These are phyloP conservation scores for Aureobasidium sp. DNA, from an alignment of 2,329 filamentous ascomycete genomes.

Conservation along the genomic window DNA sequence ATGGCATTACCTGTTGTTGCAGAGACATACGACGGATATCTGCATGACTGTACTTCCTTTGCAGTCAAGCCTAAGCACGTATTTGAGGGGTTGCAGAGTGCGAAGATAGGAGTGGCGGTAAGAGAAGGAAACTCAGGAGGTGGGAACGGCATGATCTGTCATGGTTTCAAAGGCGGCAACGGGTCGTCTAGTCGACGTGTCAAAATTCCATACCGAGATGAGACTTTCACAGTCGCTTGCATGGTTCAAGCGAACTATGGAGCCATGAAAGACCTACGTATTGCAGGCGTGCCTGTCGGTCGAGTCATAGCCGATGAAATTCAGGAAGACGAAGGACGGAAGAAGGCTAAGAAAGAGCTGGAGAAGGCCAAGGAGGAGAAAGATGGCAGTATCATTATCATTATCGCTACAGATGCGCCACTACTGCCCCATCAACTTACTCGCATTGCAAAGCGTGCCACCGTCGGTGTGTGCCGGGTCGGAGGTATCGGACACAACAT, in stretches of 20 bases:
- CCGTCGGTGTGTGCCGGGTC: neutral
- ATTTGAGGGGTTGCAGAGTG: neutral
- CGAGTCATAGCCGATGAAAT: neutral
- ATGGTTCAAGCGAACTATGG: conserved; percentile 7
- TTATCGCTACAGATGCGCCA: neutral
- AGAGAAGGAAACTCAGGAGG: neutral
- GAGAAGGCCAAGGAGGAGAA: conserved; percentile 3
- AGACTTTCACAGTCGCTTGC: neutral
- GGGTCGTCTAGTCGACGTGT: neutral
- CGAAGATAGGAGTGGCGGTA: neutral
- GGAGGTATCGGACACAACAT: neutral
- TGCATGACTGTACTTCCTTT: conserved; percentile 1
- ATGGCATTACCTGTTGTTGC: conserved; percentile 6
- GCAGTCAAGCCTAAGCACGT: neutral
- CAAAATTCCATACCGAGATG: neutral
- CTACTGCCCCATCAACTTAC: neutral
- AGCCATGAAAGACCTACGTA: neutral
- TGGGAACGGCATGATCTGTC: conserved; percentile 8
- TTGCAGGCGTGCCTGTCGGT: neutral
- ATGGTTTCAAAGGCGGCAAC: conserved; percentile 9
- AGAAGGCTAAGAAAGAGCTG: neutral
- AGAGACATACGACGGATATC: conserved; percentile 6
- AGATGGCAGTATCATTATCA: conserved; percentile 8
- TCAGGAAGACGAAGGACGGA: neutral
- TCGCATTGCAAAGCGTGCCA: neutral